These are phyloP conservation scores for Phylloporus arenicola DNA, from an alignment of 768 basidiomycete genomes.

Conservation along the genomic window DNA sequence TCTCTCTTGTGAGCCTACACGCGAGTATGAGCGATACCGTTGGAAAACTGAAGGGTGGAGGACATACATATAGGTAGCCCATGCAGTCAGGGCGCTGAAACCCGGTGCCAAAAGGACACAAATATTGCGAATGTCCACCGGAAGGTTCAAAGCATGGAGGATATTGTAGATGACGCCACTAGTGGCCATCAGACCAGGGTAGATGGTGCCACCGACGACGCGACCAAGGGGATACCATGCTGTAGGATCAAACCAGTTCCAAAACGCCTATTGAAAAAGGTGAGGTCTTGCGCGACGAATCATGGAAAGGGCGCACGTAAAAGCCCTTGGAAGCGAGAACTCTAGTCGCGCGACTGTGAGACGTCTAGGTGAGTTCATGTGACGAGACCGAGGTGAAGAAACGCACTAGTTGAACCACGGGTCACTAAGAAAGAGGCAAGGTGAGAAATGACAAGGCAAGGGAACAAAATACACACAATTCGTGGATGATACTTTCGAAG, in stretches of 20 bases:
- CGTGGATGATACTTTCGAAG: conserved; percentile 99
- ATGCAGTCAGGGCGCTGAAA: conserved; percentile 94
- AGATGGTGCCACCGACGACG: conserved; percentile 97
- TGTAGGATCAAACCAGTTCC: conserved; percentile 99
- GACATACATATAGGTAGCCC: conserved; percentile 89
- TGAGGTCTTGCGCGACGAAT: conserved; percentile 2
- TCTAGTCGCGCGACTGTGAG: conserved; percentile 78
- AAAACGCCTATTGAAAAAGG: conserved; percentile 71
- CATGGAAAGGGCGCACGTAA: conserved; percentile 58
- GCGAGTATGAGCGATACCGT: neutral
- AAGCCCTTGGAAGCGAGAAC: conserved; percentile 91
- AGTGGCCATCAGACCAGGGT: conserved; percentile 97
- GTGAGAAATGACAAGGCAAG: neutral
- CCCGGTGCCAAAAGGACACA: conserved; percentile 97
- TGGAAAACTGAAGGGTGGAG: neutral
- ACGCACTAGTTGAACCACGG: conserved; percentile 99
- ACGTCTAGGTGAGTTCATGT: neutral
- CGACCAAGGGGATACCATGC: conserved; percentile 99
- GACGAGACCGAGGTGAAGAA: neutral
- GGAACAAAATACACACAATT: conserved; percentile 65
- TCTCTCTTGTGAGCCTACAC: conserved; percentile 89
- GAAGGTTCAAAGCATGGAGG: conserved; percentile 82
- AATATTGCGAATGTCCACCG: conserved; percentile 95
- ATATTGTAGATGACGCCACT: conserved; percentile 95
- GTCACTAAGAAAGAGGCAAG: conserved; percentile 50